Conservation (phyloP, 2,329 filamentous ascomycete genomes). For the Bipolaris victoriae region DNA sequence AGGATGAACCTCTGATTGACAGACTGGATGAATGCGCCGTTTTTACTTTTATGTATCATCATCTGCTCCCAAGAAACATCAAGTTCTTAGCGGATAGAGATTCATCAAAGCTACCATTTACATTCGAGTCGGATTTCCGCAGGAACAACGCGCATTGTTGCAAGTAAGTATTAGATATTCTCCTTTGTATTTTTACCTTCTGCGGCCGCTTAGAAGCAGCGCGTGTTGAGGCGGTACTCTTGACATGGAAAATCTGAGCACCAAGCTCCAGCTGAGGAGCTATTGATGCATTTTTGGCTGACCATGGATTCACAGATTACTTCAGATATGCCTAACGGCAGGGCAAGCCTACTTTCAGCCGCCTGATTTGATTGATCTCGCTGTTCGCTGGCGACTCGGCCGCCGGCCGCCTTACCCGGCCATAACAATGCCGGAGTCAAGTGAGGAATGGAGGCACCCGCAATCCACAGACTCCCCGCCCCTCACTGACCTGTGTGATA, state of each 20-base stretch:
- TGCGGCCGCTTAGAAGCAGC: background rate
- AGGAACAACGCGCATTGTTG: constrained; percentile 3
- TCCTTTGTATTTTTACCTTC: background rate
- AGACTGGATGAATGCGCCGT: constrained; percentile 28
- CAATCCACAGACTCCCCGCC: background rate
- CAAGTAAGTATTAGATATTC: constrained; percentile 16
- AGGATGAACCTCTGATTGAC: constrained; percentile 19
- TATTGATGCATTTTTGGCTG: background rate
- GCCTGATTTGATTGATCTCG: constrained; percentile 34
- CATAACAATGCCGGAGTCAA: constrained; percentile 11
- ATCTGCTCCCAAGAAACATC: constrained; percentile 29
- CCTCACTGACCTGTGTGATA: background rate
- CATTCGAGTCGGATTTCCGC: constrained; percentile 20
- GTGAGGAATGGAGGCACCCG: background rate
- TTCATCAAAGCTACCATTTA: constrained; percentile 25
- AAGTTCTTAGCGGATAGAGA: constrained; percentile 21
- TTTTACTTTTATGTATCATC: constrained; percentile 34
- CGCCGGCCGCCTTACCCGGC: constrained; percentile 21
- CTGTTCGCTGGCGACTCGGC: constrained; percentile 18
- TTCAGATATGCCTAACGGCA: constrained; percentile 28
- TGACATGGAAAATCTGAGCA: background rate
- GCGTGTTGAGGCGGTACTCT: background rate
- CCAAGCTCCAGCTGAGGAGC: background rate
- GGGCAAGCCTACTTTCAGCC: constrained; percentile 35
- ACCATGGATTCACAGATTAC: constrained; percentile 4